These are phyloP conservation scores for Paramecium sonneborni DNA, from an alignment of 73 alveolate genomes.

Conservation along the genomic window DNA sequence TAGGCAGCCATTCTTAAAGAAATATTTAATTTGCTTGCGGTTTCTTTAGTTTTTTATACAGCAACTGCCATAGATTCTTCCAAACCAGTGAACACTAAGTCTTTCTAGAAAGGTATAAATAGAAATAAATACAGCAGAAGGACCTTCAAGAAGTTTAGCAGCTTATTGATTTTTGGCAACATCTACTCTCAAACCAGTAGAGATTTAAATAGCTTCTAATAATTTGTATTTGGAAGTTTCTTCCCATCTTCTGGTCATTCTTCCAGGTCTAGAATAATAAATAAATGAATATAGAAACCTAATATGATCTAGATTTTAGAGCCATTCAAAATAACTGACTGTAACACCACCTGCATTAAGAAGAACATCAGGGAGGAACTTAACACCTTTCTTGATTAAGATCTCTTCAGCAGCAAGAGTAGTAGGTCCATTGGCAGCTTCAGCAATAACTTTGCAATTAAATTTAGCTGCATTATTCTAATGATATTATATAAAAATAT, in stretches of 20 bases:
- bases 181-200: constrained; percentile 65
- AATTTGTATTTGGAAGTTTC: constrained; percentile 72
- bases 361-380: constrained; percentile 85
- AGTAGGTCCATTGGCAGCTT: constrained; percentile 89
- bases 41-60: constrained; percentile 66
- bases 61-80: constrained; percentile 89
- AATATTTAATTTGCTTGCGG: constrained; percentile 61
- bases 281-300: neutral
- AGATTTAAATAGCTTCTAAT: constrained; percentile 54
- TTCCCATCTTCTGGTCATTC: constrained; percentile 86
- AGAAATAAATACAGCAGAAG: constrained; percentile 38
- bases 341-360: constrained; percentile 91
- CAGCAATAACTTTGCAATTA: constrained; percentile 85
- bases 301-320: constrained; percentile 84
- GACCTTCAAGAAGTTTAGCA: constrained; percentile 62
- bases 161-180: constrained; percentile 61
- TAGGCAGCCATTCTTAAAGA: constrained; percentile 85
- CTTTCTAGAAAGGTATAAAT: constrained; percentile 68
- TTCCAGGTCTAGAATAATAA: constrained; percentile 71
- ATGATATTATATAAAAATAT: neutral
- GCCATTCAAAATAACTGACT: constrained; percentile 91
- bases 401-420: constrained; percentile 81
- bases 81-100: constrained; percentile 87
- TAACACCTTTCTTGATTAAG: constrained; percentile 77
- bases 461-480: constrained; percentile 77